phyloP scores from a whole-genome alignment of 129 eudicot genomes.

The Pittosporum tobira region DNA sequence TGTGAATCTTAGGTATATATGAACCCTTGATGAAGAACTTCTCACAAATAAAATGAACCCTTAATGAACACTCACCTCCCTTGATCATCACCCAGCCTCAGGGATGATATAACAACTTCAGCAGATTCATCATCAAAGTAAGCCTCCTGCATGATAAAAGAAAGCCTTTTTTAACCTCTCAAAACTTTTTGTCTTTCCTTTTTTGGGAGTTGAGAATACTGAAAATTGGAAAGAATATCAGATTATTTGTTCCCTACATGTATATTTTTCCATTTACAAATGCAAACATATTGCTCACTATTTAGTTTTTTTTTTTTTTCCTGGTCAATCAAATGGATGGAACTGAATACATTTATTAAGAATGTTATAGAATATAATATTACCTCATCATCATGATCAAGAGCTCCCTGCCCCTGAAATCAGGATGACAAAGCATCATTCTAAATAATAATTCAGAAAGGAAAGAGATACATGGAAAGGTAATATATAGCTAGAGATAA shows the following conservation, averaged over 20 bases:
- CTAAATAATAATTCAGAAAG: background rate
- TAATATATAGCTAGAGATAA: background rate
- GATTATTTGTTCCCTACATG: too few relatives aligned
- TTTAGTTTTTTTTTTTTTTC: too few relatives aligned
- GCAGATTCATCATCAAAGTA: constrained; percentile 91
- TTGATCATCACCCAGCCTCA: constrained; percentile 80
- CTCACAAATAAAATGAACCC: too few relatives aligned
- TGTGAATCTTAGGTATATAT: too few relatives aligned
- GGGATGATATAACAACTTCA: constrained; percentile 84
- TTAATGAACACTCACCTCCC: constrained; percentile 73
- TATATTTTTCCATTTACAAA: too few relatives aligned
- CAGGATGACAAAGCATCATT: constrained; percentile 3
- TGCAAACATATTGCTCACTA: too few relatives aligned
- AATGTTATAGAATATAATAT: background rate
- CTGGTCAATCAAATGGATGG: background rate
- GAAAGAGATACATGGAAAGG: too few relatives aligned
- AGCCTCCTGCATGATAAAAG: constrained; percentile 45
- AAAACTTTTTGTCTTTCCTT: too few relatives aligned
- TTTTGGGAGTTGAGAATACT: too few relatives aligned
- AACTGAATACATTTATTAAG: background rate
- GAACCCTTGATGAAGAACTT: too few relatives aligned
- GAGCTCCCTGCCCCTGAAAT: constrained; percentile 61
- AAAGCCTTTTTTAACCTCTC: too few relatives aligned
- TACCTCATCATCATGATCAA: constrained; percentile 91
- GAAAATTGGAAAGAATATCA: too few relatives aligned